Evolutionary conservation across 176 grass and related monocot genomes (phyloP).

Genomic region (Saccharum officinarum): DNA sequence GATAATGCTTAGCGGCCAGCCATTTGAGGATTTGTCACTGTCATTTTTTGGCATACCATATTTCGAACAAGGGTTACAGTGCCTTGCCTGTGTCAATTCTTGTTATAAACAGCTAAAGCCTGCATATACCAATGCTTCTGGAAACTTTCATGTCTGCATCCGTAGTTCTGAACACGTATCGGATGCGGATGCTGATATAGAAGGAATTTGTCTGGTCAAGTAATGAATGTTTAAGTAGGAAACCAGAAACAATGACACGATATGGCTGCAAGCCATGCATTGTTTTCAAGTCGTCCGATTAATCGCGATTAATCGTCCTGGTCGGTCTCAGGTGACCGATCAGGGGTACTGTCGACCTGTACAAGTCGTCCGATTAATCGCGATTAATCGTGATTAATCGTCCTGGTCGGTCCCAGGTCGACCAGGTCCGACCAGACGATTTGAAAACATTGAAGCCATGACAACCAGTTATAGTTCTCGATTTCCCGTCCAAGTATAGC

Average conservation of each 20-base stretch:
- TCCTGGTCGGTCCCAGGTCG: too few species aligned
- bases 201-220: background rate
- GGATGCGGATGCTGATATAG: background rate
- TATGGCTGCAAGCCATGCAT: background rate
- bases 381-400: too few species aligned
- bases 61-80: background rate
- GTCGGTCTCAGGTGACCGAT: too few species aligned
- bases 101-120: background rate
- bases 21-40: background rate
- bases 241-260: background rate
- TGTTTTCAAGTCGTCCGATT: too few species aligned
- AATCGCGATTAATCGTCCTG: too few species aligned
- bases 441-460: too few species aligned
- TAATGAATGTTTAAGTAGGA: background rate
- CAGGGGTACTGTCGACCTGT: too few species aligned
- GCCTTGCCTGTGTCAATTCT: background rate
- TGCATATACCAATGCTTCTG: background rate
- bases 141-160: background rate
- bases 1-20: conserved; percentile 7
- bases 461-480: background rate
- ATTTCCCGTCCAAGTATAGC: background rate
- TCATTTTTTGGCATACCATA: background rate
- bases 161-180: background rate
- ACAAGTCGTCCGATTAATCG: too few species aligned
- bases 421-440: too few species aligned